Percentiles rank a stretch among this genome's conserved stretches.
These are phyloP conservation scores for Chlorella sp. DNA, from an alignment of 139 green algal species.

Conservation along the genomic window DNA sequence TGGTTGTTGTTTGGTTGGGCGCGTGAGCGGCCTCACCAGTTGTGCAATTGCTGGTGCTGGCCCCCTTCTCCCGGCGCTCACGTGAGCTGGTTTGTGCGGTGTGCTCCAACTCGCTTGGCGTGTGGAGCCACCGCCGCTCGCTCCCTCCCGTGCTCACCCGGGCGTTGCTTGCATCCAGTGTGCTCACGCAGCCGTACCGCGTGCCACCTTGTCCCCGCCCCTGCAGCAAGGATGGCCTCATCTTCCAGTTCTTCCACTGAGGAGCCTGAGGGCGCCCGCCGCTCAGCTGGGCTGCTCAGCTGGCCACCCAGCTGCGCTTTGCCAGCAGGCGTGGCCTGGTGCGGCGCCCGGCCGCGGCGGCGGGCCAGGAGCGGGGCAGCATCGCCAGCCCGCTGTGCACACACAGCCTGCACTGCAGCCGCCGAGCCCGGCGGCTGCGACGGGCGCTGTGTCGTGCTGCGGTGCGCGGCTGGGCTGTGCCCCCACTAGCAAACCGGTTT, in stretches of 20 bases:
- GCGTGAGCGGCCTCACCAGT: conserved; percentile 86
- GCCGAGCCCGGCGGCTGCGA: no score
- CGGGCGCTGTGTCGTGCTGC: no score
- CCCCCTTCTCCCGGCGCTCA: conserved; percentile 76
- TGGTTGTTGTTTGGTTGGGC: neutral
- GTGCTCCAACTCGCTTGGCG: no score
- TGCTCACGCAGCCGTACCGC: no score
- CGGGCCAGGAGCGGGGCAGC: neutral
- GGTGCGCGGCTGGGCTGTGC: no score
- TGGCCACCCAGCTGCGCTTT: neutral
- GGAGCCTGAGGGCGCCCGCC: neutral
- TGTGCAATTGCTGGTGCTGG: conserved; percentile 90
- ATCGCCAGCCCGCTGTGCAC: no score
- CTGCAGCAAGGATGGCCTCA: conserved; percentile 40
- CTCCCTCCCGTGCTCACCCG: neutral
- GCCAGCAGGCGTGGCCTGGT: neutral
- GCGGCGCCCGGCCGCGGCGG: no score
- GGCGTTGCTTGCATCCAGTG: neutral
- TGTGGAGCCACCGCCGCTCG: no score
- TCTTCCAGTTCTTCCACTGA: conserved; percentile 58
- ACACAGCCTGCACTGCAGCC: no score
- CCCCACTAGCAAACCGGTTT: no score
- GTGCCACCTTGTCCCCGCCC: no score
- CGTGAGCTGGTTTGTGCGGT: neutral
- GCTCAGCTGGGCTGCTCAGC: neutral